These are phyloP conservation scores for Dentipellis fragilis DNA, from an alignment of 768 basidiomycete genomes.

Conservation along the genomic window DNA sequence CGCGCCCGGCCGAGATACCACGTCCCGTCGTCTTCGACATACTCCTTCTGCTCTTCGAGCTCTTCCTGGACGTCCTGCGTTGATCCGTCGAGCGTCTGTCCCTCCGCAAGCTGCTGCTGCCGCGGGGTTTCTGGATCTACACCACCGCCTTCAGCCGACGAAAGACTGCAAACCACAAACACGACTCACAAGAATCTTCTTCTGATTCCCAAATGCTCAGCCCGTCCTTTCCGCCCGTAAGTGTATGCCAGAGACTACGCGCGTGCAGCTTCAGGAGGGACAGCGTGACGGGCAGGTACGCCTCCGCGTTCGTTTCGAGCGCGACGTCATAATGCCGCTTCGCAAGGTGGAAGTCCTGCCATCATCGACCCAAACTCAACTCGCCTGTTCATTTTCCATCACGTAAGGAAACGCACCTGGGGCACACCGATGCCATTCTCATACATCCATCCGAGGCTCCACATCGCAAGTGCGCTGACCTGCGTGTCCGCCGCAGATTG, in stretches of 20 bases:
- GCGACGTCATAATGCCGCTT: slow-evolving; percentile 93
- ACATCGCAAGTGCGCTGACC: slow-evolving; percentile 89
- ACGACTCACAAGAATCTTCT: slow-evolving; percentile 32
- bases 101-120: too few species aligned
- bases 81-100: too few species aligned
- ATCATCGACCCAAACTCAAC: too few species aligned
- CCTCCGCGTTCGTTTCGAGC: slow-evolving; percentile 78
- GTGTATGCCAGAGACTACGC: slow-evolving; percentile 75
- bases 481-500: slow-evolving; percentile 92
- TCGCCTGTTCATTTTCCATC: background rate
- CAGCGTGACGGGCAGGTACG: slow-evolving; percentile 78
- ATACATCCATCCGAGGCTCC: slow-evolving; percentile 99
- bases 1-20: slow-evolving; percentile 82
- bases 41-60: background rate
- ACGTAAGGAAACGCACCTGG: slow-evolving; percentile 39
- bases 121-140: too few species aligned
- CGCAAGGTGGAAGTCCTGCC: slow-evolving; percentile 91
- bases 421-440: slow-evolving; percentile 91
- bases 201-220: slow-evolving; percentile 58
- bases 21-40: slow-evolving; percentile 44
- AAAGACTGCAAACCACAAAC: too few species aligned
- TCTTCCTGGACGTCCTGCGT: slow-evolving; percentile 18
- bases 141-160: too few species aligned
- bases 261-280: slow-evolving; percentile 76
- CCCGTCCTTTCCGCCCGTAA: slow-evolving; percentile 48